Conservation (phyloP, 257 asterid species). For the Plantago ovata region DNA sequence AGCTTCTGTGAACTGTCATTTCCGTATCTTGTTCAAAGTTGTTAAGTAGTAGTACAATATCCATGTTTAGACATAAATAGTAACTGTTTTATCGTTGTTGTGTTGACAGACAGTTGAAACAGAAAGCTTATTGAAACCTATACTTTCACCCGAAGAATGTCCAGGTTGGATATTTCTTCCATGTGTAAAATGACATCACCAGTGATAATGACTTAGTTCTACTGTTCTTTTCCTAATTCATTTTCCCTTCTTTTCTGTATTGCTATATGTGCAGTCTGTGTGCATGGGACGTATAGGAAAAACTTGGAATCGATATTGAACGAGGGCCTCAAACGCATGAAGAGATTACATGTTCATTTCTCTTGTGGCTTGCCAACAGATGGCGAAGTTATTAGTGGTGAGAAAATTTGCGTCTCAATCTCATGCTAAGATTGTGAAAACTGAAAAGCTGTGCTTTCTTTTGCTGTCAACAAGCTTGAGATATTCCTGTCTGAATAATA, state of each 20-base stretch:
- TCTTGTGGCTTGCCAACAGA: constrained; percentile 89
- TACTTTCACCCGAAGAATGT: constrained; percentile 71
- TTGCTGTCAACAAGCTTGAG: neutral
- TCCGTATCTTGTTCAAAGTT: no score
- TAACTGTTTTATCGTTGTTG: constrained; percentile 17
- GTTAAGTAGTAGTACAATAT: neutral
- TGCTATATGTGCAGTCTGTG: constrained; percentile 60
- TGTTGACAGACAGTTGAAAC: constrained; percentile 68
- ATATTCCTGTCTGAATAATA: neutral
- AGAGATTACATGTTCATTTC: constrained; percentile 89
- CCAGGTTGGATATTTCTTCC: constrained; percentile 40
- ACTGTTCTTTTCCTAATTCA: neutral
- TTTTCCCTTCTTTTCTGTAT: constrained; percentile 7
- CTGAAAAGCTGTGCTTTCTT: no score
- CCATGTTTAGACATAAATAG: neutral
- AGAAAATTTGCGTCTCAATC: constrained; percentile 18
- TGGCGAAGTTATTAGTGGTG: constrained; percentile 86
- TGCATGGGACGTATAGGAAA: constrained; percentile 84
- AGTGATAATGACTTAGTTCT: neutral
- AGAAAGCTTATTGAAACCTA: constrained; percentile 75
- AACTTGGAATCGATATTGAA: constrained; percentile 70
- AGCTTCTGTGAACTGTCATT: neutral
- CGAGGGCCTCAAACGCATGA: constrained; percentile 88
- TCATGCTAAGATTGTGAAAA: no score
- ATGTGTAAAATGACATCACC: constrained; percentile 1